Conservation (phyloP, 306 rosid genomes). For the Rosa chinensis region DNA sequence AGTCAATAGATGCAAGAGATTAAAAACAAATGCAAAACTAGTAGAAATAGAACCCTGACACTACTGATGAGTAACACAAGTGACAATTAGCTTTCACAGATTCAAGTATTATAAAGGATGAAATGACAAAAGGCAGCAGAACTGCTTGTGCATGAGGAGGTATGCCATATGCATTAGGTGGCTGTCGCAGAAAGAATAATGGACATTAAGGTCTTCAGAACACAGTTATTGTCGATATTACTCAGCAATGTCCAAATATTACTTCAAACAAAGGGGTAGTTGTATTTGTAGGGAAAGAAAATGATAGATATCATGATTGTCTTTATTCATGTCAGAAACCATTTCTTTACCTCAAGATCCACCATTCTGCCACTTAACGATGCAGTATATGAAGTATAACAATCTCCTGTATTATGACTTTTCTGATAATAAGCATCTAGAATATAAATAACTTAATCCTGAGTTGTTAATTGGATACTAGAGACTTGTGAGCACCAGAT, state of each 20-base stretch:
- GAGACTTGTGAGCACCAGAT: background rate
- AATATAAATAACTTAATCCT: background rate
- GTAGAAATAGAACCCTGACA: background rate
- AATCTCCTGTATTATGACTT: background rate
- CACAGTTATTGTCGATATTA: background rate
- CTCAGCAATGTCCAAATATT: background rate
- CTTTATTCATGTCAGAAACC: background rate
- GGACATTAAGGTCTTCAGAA: background rate
- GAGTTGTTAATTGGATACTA: background rate
- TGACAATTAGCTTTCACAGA: background rate
- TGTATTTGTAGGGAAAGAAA: background rate
- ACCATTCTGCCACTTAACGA: background rate
- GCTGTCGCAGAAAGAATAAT: background rate
- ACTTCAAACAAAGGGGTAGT: background rate
- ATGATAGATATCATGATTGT: background rate
- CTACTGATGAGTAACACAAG: background rate
- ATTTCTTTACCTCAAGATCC: background rate
- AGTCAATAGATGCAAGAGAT: background rate
- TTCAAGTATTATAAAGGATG: background rate
- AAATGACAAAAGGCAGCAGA: background rate
- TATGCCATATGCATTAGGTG: background rate
- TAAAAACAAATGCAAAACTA: background rate
- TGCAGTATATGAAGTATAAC: background rate
- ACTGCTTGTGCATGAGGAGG: background rate
- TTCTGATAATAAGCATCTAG: background rate